A percentile compares a stretch with the other conserved stretches of the same genome.
phyloP scores from a whole-genome alignment of 495 filamentous ascomycete species.

The Penicillium angulare region DNA sequence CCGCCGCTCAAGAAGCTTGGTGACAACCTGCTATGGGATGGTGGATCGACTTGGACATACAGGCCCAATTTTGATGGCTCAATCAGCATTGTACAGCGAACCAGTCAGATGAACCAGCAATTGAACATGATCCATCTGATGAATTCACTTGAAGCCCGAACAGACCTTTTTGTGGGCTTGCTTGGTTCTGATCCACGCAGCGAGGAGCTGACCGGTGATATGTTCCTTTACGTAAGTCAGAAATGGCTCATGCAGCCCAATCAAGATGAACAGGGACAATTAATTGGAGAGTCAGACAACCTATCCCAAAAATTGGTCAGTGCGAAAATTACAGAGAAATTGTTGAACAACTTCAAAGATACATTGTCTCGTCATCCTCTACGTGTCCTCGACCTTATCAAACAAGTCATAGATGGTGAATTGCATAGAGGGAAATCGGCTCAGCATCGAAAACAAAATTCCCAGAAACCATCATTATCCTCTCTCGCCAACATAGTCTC shows the following conservation, averaged over 20 bases:
- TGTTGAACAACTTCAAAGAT: conserved; percentile 65
- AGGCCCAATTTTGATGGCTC: conserved; percentile 23
- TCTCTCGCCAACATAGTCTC: conserved; percentile 38
- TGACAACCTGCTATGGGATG: conserved; percentile 54
- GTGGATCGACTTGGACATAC: conserved; percentile 49
- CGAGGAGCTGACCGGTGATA: conserved; percentile 56
- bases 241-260: conserved; percentile 53
- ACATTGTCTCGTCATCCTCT: conserved; percentile 63
- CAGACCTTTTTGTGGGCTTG: conserved; percentile 54
- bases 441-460: conserved; percentile 1
- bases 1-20: conserved; percentile 45
- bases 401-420: conserved; percentile 53
- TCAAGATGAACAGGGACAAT: not conserved
- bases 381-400: conserved; percentile 61
- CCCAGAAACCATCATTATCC: conserved; percentile 33
- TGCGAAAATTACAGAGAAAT: conserved; percentile 62
- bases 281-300: conserved; percentile 33
- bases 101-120: conserved; percentile 3
- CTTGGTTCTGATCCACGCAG: conserved; percentile 49
- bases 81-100: conserved; percentile 29
- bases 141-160: conserved; percentile 37
- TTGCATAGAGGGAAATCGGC: conserved; percentile 13
- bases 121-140: conserved; percentile 40
- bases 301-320: conserved; percentile 52
- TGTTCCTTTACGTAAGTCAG: conserved; percentile 64